A percentile compares a stretch with the other conserved stretches of the same genome.
Evolutionary conservation across 495 filamentous ascomycete genomes (phyloP).

Genomic region (Polyplosphaeria fusca): DNA sequence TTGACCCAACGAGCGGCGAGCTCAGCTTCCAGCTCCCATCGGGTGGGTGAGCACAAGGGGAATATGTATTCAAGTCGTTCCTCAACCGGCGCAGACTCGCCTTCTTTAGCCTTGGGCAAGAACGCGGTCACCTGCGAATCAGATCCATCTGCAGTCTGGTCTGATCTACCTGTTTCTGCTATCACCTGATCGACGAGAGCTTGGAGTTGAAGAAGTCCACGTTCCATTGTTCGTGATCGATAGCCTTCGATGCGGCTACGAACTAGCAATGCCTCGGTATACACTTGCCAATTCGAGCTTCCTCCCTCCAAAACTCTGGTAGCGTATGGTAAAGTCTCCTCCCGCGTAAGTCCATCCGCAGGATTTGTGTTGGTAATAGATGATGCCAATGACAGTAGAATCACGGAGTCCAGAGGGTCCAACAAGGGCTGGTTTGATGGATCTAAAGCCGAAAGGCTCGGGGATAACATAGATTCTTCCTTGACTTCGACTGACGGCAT

Average conservation of each 20-base stretch:
- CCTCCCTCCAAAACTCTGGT: slow-evolving; percentile 82
- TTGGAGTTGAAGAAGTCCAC: slow-evolving; percentile 89
- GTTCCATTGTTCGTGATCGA: slow-evolving; percentile 77
- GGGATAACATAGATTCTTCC: slow-evolving; percentile 57
- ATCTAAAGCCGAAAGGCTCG: slow-evolving; percentile 58
- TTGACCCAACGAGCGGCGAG: slow-evolving; percentile 86
- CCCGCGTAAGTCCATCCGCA: slow-evolving; percentile 76
- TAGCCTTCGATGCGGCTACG: slow-evolving; percentile 86
- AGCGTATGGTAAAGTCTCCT: slow-evolving; percentile 89
- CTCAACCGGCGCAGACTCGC: slow-evolving; percentile 70
- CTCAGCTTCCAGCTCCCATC: slow-evolving; percentile 93
- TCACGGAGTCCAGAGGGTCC: slow-evolving; percentile 76
- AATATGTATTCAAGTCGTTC: slow-evolving; percentile 81
- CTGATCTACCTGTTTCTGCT: slow-evolving; percentile 63
- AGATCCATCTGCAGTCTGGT: slow-evolving; percentile 14
- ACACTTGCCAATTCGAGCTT: slow-evolving; percentile 95
- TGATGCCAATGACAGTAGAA: slow-evolving; percentile 75
- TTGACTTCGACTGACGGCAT: slow-evolving; percentile 38
- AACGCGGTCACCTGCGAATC: slow-evolving; percentile 65
- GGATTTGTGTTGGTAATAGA: slow-evolving; percentile 88
- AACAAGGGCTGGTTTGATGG: slow-evolving; percentile 81
- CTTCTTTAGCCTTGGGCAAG: slow-evolving; percentile 70
- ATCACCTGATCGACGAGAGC: slow-evolving; percentile 95
- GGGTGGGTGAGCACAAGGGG: slow-evolving; percentile 72
- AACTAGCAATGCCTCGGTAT: slow-evolving; percentile 86